These are phyloP conservation scores for Fusarium oxysporum DNA, from an alignment of 2,329 filamentous ascomycete genomes.

Conservation along the genomic window DNA sequence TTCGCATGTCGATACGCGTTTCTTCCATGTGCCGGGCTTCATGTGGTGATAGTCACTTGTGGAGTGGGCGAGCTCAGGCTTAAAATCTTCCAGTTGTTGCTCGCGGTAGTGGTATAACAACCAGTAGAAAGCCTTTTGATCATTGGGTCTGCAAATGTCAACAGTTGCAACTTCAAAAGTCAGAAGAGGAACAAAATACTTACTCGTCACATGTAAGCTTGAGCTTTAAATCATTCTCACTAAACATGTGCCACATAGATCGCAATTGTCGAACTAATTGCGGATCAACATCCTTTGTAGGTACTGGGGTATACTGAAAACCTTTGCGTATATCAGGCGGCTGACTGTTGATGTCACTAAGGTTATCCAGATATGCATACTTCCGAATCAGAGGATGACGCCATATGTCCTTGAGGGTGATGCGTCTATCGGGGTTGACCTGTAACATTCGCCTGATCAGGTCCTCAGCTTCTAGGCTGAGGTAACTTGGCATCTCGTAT, in stretches of 20 bases:
- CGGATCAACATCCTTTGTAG: conserved; percentile 76
- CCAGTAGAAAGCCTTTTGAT: conserved; percentile 94
- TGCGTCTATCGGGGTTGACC: conserved; percentile 80
- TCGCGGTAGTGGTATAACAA: conserved; percentile 85
- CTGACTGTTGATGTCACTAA: conserved; percentile 66
- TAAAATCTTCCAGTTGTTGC: conserved; percentile 88
- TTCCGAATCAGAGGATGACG: conserved; percentile 86
- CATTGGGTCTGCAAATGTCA: conserved; percentile 73
- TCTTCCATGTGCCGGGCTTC: conserved; percentile 67
- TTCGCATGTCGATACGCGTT: conserved; percentile 70
- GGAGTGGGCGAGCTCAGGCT: conserved; percentile 82
- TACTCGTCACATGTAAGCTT: conserved; percentile 75
- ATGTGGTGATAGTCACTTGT: conserved; percentile 92
- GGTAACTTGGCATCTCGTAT: conserved; percentile 70
- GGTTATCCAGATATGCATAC: conserved; percentile 80
- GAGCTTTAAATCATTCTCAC: conserved; percentile 75
- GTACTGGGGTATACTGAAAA: conserved; percentile 67
- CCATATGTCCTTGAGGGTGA: conserved; percentile 86
- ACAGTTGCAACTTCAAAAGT: not conserved
- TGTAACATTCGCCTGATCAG: conserved; percentile 84
- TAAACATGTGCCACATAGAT: conserved; percentile 90
- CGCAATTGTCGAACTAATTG: conserved; percentile 88
- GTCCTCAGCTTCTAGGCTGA: conserved; percentile 78
- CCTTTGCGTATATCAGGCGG: conserved; percentile 70
- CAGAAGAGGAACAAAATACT: conserved; percentile 48